phyloP scores from a whole-genome alignment of 306 rosid species.

The Sindora glabra region DNA sequence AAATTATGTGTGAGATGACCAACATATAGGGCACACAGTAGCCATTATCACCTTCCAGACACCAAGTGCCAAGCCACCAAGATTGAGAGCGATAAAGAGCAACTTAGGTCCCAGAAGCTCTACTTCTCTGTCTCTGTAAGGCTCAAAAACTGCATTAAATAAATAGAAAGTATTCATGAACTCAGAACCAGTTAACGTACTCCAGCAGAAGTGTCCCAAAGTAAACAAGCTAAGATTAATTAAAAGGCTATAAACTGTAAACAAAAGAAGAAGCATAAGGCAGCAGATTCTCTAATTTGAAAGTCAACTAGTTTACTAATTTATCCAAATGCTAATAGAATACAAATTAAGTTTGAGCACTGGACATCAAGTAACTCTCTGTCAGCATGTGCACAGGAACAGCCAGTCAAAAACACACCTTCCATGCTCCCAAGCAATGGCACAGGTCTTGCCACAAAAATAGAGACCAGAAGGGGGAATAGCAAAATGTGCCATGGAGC shows the following conservation, averaged over 20 bases:
- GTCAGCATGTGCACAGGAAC: not conserved
- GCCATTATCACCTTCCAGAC: slow-evolving; percentile 43
- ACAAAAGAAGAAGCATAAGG: not conserved
- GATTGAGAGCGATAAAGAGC: slow-evolving; percentile 83
- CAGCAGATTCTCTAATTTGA: not conserved
- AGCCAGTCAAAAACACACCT: not conserved
- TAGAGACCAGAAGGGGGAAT: not conserved
- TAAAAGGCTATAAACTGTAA: not conserved
- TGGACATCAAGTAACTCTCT: not conserved
- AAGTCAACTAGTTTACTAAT: too few species aligned
- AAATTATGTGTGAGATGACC: not conserved
- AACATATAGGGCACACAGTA: not conserved
- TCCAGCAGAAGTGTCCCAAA: not conserved
- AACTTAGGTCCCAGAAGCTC: slow-evolving; percentile 93
- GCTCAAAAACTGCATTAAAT: slow-evolving; percentile 82
- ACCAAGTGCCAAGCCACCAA: slow-evolving; percentile 88
- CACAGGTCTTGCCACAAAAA: too few species aligned
- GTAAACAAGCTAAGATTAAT: not conserved
- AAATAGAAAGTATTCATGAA: not conserved
- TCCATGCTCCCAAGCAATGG: not conserved
- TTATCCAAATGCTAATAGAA: not conserved
- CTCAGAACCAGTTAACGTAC: slow-evolving; percentile 2
- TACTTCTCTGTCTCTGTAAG: slow-evolving; percentile 83
- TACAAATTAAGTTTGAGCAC: not conserved
- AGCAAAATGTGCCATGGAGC: not conserved